Base-by-base conservation (phyloP, 1,284 basidiomycete genomes). In the Farysia itapuensis region DNA sequence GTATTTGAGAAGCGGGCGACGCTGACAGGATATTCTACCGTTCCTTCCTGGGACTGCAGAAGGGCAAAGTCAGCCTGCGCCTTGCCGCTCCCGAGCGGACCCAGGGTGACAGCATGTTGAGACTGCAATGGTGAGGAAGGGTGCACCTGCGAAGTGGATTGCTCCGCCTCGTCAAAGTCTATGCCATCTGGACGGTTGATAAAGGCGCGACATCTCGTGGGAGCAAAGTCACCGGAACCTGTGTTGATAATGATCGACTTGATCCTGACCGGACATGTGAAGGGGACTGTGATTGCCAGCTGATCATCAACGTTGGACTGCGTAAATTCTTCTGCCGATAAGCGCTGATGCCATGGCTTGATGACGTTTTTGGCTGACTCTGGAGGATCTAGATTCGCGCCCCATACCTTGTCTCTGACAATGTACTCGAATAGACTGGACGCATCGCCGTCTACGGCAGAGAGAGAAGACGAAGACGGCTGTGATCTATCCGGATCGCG, bases 231-330 rank as follows among this genome's bases (percentile, higher is more conserved):
- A 21, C 73, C 70, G 2, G 54, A 60, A 18, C 72, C 70, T 0
- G 65, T 50, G 36, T 72, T 67, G 24, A 75, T 46, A 15, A 75
- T 48, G 31, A 75, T 72, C 3, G 60, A 66, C 22, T 72, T 72
- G 29, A 75, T 43, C 5, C 67, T 42, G n/a, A 74, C 72, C 1
- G 67, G 70, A 22, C 54, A 61, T 13, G 65, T 68, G 40, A 75
- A 75, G 11, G 73, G 73, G 4, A 75, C 54, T 19, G 59, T 74
- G 52, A 75, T 61, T 41, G 72, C 70, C 35, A 75, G 66, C 56
- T 71, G 67, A 43, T 74, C 72, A 37, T 75, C 72, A 23, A 72
- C 72, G 30, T 67, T 67, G 42, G 69, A 72, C 46, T 75, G 70
- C 4, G 61, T 57, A 26, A 37, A 71, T n/a, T 40, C 46, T 0